Evolutionary conservation across 257 asterid genomes (phyloP), one percentile per base, ranked within the genome.

Genomic region (Jaltomata sinuosa): DNA sequence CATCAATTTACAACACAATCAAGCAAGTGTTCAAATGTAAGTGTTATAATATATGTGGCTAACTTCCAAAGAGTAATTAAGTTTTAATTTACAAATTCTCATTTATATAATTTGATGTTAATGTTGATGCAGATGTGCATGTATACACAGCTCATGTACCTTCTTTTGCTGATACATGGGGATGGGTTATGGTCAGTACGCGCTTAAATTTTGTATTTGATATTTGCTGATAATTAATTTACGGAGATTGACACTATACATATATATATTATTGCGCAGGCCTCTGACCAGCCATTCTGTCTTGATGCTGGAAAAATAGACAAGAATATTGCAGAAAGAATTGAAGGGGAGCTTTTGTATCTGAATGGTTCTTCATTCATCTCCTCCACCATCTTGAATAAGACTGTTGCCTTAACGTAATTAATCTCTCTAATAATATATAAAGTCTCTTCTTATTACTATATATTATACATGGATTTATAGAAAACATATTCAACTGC

Each of bases 141-240:
- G 97, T 93, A 16, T 96, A 94, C 89, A 96, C 98, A 5, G 97
- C 99, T 79, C 99, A 96, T 38, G 98, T 96, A 86, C 99, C 99
- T 29, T 94, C 99, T 25, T 96, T 96, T 89, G 97, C 97, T 55
- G 98, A 94, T 86, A 96, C 99, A 32, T 96, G 99, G 99, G 99
- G 99, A 84, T 96, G 99, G 99, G 94, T 95, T 47, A 91, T 95
- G 85, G 92, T 88, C 42, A 69, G 99, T 89, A 83, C 47, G 47
- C 42, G 47, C 42, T 45, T 12, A 49, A 3, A 49, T 12, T 12
- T 12, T 49, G 19, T 49, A 3, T 14, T 3, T 49, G 5, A 14
- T 49, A 8, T 49, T 14, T 12, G 19, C 19, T 49, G 18, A 3
- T 49, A 42, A 42, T 42, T 42, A 32, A 32, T 32, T 42, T 38